Percentiles rank a stretch among this genome's conserved stretches.
Evolutionary conservation across 2,329 filamentous ascomycete species (phyloP).

Genomic region (Trichoderma asperellum): DNA sequence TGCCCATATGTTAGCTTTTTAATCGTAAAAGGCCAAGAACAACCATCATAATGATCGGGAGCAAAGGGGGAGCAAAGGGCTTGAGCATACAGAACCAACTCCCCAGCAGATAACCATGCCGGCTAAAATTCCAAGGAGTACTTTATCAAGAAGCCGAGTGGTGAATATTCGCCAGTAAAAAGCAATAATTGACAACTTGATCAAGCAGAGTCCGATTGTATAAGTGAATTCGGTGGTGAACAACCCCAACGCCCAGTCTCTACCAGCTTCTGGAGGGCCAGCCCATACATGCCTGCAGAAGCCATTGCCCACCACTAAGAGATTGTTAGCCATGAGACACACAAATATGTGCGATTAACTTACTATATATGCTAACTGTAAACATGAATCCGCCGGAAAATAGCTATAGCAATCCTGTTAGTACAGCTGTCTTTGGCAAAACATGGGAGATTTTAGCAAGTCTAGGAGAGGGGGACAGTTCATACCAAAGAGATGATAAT

Average conservation of each 20-base stretch:
- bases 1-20: neutral
- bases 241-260: constrained; percentile 30
- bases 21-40: neutral
- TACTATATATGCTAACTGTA: constrained; percentile 21
- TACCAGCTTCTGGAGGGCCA: constrained; percentile 19
- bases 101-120: constrained; percentile 22
- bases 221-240: constrained; percentile 31
- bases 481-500: constrained; percentile 26
- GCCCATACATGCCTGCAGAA: constrained; percentile 31
- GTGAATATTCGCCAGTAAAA: constrained; percentile 34
- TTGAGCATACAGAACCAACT: constrained; percentile 15
- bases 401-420: neutral
- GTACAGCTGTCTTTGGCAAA: neutral
- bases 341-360: neutral
- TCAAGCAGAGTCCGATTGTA: constrained; percentile 19
- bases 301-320: constrained; percentile 12
- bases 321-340: neutral
- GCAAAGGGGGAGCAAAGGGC: too few species aligned
- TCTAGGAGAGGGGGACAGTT: neutral
- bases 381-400: constrained; percentile 23
- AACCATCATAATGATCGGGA: neutral
- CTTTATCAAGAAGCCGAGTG: constrained; percentile 7
- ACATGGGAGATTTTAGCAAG: neutral
- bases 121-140: constrained; percentile 15
- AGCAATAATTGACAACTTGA: constrained; percentile 30